Evolutionary conservation across 2,329 filamentous ascomycete genomes (phyloP).

Genomic region (Epichloe hybrida): DNA sequence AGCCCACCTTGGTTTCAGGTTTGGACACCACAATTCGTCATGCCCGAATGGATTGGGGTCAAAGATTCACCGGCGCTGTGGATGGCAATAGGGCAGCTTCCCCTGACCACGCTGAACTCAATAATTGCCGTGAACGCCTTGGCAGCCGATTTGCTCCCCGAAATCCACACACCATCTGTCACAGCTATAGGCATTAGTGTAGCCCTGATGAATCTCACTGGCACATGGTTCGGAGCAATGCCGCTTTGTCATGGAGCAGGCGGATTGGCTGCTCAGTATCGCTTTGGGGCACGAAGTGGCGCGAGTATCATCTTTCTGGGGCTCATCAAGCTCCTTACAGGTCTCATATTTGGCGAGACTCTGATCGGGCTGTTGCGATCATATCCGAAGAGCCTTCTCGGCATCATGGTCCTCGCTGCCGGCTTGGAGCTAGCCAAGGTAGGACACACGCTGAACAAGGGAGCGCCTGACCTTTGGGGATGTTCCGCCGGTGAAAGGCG

Average conservation of each 20-base stretch:
- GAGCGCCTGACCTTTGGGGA: conserved; percentile 46
- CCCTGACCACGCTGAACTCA: conserved; percentile 86
- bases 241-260: conserved; percentile 89
- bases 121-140: conserved; percentile 78
- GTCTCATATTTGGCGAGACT: conserved; percentile 59
- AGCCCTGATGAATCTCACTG: conserved; percentile 66
- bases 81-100: conserved; percentile 73
- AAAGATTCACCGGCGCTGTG: conserved; percentile 23
- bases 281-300: conserved; percentile 82
- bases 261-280: conserved; percentile 77
- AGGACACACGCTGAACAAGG: conserved; percentile 70
- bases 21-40: conserved; percentile 43
- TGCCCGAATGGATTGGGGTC: conserved; percentile 19
- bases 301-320: conserved; percentile 73
- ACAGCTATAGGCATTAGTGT: conserved; percentile 74
- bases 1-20: conserved; percentile 38
- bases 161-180: conserved; percentile 51
- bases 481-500: conserved; percentile 33
- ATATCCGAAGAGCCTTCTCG: conserved; percentile 67
- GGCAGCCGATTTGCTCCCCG: conserved; percentile 61
- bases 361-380: conserved; percentile 55
- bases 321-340: conserved; percentile 58
- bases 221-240: conserved; percentile 91
- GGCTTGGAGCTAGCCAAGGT: conserved; percentile 80
- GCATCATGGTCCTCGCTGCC: conserved; percentile 80